Conservation (phyloP, 1,139 yeast genomes). For the Scheffersomyces quercinus region DNA sequence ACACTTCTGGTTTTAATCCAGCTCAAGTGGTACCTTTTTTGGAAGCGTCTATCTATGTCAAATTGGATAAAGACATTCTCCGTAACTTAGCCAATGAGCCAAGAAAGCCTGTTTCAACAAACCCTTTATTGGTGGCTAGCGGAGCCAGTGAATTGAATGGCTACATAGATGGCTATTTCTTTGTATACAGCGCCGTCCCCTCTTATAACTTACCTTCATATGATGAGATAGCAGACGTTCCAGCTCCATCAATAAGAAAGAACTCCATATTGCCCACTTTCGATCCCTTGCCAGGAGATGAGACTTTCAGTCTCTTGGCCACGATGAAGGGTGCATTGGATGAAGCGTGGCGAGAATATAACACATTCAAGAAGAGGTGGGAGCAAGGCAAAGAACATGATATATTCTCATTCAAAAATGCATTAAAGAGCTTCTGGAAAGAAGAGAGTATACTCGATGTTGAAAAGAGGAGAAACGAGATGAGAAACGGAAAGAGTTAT, state of each 20-base stretch:
- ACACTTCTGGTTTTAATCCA: slow-evolving; percentile 69
- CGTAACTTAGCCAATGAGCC: slow-evolving; percentile 68
- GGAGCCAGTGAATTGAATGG: slow-evolving; percentile 80
- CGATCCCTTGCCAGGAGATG: slow-evolving; percentile 14
- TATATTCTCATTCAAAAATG: slow-evolving; percentile 57
- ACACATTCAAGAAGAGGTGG: slow-evolving; percentile 55
- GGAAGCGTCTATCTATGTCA: slow-evolving; percentile 66
- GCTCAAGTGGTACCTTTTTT: slow-evolving; percentile 69
- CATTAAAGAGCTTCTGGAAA: slow-evolving; percentile 60
- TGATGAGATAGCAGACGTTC: slow-evolving; percentile 19
- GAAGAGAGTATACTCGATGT: slow-evolving; percentile 25
- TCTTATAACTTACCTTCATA: slow-evolving; percentile 55
- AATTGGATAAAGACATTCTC: slow-evolving; percentile 58
- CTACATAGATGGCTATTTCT: slow-evolving; percentile 68
- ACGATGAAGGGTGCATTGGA: slow-evolving; percentile 54
- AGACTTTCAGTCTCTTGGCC: slow-evolving; percentile 46
- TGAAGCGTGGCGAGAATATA: slow-evolving; percentile 75
- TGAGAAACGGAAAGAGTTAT: slow-evolving; percentile 14
- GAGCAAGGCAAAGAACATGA: slow-evolving; percentile 66
- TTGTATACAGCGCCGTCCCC: slow-evolving; percentile 70
- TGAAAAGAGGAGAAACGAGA: slow-evolving; percentile 16
- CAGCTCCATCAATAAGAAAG: neutral
- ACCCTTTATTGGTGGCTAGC: slow-evolving; percentile 69
- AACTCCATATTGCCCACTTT: slow-evolving; percentile 6
- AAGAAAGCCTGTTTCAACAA: slow-evolving; percentile 60